Conservation (phyloP, 2,329 filamentous ascomycete genomes). For the Hypoxylon sp. region DNA sequence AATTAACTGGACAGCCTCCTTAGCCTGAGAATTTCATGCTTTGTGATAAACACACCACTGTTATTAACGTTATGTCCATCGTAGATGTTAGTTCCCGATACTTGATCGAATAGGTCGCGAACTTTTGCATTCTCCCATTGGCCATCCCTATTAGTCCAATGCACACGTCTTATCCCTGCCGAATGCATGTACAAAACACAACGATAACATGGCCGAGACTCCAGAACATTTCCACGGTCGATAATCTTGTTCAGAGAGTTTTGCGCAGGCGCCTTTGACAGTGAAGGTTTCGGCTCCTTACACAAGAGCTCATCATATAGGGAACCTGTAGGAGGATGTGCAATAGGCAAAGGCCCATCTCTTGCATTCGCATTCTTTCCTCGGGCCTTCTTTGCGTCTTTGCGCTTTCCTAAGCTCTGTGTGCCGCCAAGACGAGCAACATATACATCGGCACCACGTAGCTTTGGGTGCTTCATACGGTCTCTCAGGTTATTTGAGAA, state of each 20-base stretch:
- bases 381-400: background rate
- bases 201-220: constrained; percentile 66
- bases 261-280: constrained; percentile 1
- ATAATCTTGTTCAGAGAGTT: background rate
- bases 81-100: constrained; percentile 55
- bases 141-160: constrained; percentile 66
- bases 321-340: constrained; percentile 52
- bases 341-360: constrained; percentile 6
- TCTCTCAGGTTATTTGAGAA: constrained; percentile 49
- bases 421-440: constrained; percentile 60
- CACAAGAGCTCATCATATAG: constrained; percentile 63
- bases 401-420: background rate
- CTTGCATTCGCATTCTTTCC: background rate
- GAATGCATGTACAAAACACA: constrained; percentile 67
- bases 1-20: constrained; percentile 35
- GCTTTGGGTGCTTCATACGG: constrained; percentile 62
- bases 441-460: constrained; percentile 66
- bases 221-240: constrained; percentile 46
- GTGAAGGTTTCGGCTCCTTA: constrained; percentile 29
- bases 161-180: constrained; percentile 66
- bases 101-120: constrained; percentile 62
- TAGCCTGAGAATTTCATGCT: constrained; percentile 63
- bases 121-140: constrained; percentile 67
- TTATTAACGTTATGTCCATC: constrained; percentile 41
- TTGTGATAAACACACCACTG: constrained; percentile 64